phyloP scores from a whole-genome alignment of 805 yeast genomes.

The Metschnikowia koreensis region DNA sequence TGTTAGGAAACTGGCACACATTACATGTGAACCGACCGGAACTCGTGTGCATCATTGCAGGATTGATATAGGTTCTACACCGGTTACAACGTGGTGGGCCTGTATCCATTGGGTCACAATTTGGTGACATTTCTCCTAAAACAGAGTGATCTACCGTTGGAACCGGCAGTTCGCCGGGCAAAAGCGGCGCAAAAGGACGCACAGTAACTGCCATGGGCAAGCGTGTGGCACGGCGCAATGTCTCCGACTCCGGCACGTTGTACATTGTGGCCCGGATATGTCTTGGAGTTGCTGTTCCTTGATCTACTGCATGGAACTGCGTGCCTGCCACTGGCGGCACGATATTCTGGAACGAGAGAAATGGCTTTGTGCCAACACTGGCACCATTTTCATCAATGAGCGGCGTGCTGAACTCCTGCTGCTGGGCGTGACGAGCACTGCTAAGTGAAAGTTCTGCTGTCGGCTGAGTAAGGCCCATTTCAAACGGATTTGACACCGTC shows the following conservation, averaged over 20 bases:
- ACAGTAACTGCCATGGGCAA: conserved; percentile 80
- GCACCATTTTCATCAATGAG: conserved; percentile 9
- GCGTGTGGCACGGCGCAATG: conserved; percentile 62
- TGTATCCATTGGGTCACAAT: conserved; percentile 29
- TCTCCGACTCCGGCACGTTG: conserved; percentile 73
- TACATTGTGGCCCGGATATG: conserved; percentile 78
- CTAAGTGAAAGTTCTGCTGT: conserved; percentile 14
- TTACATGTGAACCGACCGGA: conserved; percentile 75
- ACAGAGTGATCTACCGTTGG: conserved; percentile 64
- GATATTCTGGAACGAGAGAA: conserved; percentile 72
- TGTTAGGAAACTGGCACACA: conserved; percentile 73
- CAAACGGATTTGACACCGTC: conserved; percentile 12
- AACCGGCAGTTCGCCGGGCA: conserved; percentile 51
- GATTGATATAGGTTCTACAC: conserved; percentile 88
- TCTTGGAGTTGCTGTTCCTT: conserved; percentile 81
- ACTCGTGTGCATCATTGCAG: conserved; percentile 66
- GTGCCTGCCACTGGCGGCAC: conserved; percentile 83
- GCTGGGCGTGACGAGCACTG: conserved; percentile 12
- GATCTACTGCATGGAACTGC: conserved; percentile 68
- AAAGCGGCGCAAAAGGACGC: conserved; percentile 76
- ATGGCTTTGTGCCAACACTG: conserved; percentile 34
- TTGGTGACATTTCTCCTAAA: conserved; percentile 27
- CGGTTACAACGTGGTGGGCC: conserved; percentile 90
- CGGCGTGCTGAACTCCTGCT: conserved; percentile 16
- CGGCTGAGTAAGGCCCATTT: conserved; percentile 9